Base-by-base conservation (phyloP, 2,329 filamentous ascomycete genomes). In the Decorospora gaudefroyi region DNA sequence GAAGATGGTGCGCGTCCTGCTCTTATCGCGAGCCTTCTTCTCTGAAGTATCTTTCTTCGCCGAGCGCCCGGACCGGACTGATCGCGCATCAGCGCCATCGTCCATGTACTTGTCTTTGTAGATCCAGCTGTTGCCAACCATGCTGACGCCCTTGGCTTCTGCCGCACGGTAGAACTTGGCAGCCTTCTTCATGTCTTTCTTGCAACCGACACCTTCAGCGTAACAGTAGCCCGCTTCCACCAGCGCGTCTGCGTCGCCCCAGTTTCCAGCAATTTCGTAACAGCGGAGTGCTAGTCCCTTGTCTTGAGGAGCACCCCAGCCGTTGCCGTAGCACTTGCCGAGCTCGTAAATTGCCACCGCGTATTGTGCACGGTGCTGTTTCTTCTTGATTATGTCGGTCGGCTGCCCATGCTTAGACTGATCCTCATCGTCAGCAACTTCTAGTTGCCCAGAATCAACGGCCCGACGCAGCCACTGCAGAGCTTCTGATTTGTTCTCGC, bases 81-180 rank as follows among this genome's bases (percentile, higher is more conserved):
- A 48, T 70, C 69, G 43, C 72, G 64, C 55, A 46, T 71, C 67
- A 6, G 64, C 67, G 62, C 55, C 64, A 43, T 65, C 87, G 48
- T 86, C 83, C 74, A 79, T 78, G 69, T 97, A 97, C 67, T 97
- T 97, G 44, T 90, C 75, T 71, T 97, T 97, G 77, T 96, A 91
- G 59, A 97, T 97, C 91, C 93, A 99, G 77, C 90, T 96, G 69
- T 97, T 97, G 42, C 93, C 93, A 43, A 96, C 87, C 90, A 97
- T 97, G 71, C 84, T 95, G 78, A 96, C 91, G 5, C 93, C 93
- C 72, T 93, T 93, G 16, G 86, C 84, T 69, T 96, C 93, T 4
- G 93, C 93, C 76, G 86, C 80, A 15, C 93, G 85, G 69, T 97
- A 97, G 62, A 93, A 90, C 49, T 83, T 87, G 46, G 93, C 92